A percentile compares a stretch with the other conserved stretches of the same genome.
Evolutionary conservation across 179 eudicot species (phyloP).

Genomic region (Spinacia oleracea): DNA sequence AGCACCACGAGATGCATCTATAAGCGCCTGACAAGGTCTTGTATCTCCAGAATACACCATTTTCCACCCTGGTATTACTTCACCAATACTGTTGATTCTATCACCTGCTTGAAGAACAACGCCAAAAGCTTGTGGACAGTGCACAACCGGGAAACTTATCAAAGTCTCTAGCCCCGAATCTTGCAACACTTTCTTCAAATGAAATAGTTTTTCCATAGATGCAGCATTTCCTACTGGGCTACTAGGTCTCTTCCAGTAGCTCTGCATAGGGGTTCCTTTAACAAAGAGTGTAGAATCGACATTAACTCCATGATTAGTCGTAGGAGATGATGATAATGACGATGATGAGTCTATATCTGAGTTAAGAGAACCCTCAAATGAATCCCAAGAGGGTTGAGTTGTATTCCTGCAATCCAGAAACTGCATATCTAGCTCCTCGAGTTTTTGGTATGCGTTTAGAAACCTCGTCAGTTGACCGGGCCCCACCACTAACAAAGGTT

Average conservation of each 20-base stretch:
- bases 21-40: conserved; percentile 68
- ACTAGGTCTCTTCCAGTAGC: conserved; percentile 60
- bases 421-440: conserved; percentile 82
- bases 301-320: conserved; percentile 17
- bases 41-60: conserved; percentile 96
- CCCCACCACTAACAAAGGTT: conserved; percentile 81
- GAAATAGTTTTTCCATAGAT: conserved; percentile 40
- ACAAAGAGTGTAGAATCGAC: conserved; percentile 55
- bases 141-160: conserved; percentile 82
- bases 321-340: too few relatives aligned
- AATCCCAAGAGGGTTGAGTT: conserved; percentile 57
- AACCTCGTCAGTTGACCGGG: conserved; percentile 73
- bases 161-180: conserved; percentile 75
- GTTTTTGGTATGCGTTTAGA: conserved; percentile 82
- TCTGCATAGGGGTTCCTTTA: conserved; percentile 73
- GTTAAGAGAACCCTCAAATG: conserved; percentile 38
- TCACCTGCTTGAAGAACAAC: conserved; percentile 58
- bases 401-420: conserved; percentile 87
- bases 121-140: conserved; percentile 90
- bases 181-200: conserved; percentile 47
- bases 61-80: conserved; percentile 84
- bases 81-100: conserved; percentile 53
- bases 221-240: conserved; percentile 42
- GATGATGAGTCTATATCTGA: conserved; percentile 29
- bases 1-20: conserved; percentile 78